Evolutionary conservation across 306 rosid species (phyloP), one percentile per base, ranked within the genome.

Genomic region (Rosa chinensis): DNA sequence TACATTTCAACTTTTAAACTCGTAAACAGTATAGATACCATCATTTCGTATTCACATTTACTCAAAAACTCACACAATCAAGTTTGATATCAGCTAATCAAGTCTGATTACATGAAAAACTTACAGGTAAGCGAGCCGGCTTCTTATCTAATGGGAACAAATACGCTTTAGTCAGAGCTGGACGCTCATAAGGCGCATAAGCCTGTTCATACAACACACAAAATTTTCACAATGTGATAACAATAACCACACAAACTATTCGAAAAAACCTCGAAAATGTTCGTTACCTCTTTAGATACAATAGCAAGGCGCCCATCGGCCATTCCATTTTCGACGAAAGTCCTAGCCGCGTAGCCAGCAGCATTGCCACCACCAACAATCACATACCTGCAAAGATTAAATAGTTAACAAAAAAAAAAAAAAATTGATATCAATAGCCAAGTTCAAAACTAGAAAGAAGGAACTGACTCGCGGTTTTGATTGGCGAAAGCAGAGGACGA

Each of bases 311-410:
- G 97, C 17, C 97, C 99, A 80, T 94, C 88, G n/a, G 99, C 97
- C 90, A 92, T 72, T 68, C 97, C 99, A 52, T 91, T 93, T 53
- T 94, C 97, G 52, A 94, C 99, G 83, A 94, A 94, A 81, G 92
- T 87, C 70, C 95, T 89, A 68, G 97, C 97, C 0, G 99, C 97
- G 68, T 94, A 94, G 14, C 99, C 99, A 10, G 99, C 99, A 5
- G 99, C 85, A 85, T 94, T 94, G 70, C 99, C 97, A 14, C 99
- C 97, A 6, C 99, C 99, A 77, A 94, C 99, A 9, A 94, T 94
- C 87, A 94, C 98, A 88, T 81, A 92, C 91, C 98, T 94, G 78
- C 66, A 76, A 45, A 7, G 25, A 63, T 35, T 1, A 63, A 32
- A 3, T 7, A 63, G 3, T 32, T 12, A 32, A 59, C 39, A 61